Percentiles rank a stretch among this genome's conserved stretches.
phyloP scores from a whole-genome alignment of 257 asterid genomes.

The Datura wrightii region DNA sequence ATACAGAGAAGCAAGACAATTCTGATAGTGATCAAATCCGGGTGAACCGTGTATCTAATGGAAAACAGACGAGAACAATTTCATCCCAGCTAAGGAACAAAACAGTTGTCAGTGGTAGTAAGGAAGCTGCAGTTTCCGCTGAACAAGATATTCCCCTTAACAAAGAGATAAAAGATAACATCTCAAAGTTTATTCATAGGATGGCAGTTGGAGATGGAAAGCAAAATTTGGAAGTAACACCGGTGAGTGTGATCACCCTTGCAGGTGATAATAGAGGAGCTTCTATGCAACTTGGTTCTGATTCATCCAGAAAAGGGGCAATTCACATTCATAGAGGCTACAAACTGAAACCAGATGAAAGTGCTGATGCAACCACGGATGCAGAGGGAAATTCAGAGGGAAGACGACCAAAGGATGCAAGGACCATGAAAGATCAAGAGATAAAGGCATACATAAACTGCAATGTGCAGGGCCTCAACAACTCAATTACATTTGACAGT shows the following conservation, averaged over 20 bases:
- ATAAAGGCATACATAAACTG: constrained; percentile 64
- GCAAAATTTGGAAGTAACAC: constrained; percentile 42
- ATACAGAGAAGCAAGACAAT: constrained; percentile 29
- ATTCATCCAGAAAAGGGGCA: constrained; percentile 44
- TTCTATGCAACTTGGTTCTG: constrained; percentile 72
- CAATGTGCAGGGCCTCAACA: constrained; percentile 81
- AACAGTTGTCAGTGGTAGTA: constrained; percentile 27
- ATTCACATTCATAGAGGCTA: constrained; percentile 77
- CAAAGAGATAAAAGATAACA: constrained; percentile 52
- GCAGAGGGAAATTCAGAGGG: constrained; percentile 49
- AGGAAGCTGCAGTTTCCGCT: constrained; percentile 39
- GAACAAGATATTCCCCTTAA: constrained; percentile 44
- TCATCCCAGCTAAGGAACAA: constrained; percentile 39
- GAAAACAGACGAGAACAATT: constrained; percentile 38
- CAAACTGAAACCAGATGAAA: constrained; percentile 57
- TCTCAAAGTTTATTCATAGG: constrained; percentile 47
- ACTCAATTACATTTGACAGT: constrained; percentile 70
- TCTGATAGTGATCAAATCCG: constrained; percentile 35
- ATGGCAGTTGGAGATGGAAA: constrained; percentile 46
- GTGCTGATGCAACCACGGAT: constrained; percentile 52
- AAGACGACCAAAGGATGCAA: constrained; percentile 39
- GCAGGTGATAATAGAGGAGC: constrained; percentile 96
- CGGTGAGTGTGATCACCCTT: constrained; percentile 71
- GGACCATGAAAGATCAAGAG: constrained; percentile 47
- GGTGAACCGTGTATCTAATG: constrained; percentile 37